Base-by-base conservation (phyloP, 192 early-diverging fungal genomes). In the Phlyctochytrium bullatum region DNA sequence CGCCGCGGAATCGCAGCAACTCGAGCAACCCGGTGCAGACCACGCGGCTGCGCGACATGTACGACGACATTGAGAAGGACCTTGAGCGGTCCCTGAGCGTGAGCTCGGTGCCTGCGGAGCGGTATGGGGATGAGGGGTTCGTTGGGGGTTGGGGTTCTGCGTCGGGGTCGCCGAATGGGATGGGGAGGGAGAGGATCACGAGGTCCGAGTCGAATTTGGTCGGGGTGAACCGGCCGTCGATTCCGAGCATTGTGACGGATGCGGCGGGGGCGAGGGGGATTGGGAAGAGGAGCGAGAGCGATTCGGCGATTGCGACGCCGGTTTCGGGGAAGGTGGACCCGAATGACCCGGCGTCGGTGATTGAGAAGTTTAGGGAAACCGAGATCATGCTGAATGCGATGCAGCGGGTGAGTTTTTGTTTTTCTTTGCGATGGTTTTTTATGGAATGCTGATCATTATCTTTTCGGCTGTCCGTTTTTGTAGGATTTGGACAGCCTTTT, bases 331-430 rank as follows among this genome's bases (percentile, higher is more conserved):
- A 30, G 27, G 6, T 57, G 12, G 54, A 57, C 27, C 27, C 52
- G 25, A 30, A 30, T 23, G 69, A 71, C 34, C 52, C 40, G 20
- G 54, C 52, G 1, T 36, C 64, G 2, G 71, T 36, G 34, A 35
- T 72, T 33, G 71, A 72, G 14, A 71, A 61, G 66, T 72, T 60
- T 51, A 71, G 57, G 71, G 71, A 72, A 34, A 66, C 57, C 17
- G 71, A 72, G 59, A 10, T 30, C 4, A 67, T 72, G 71, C 36
- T 72, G 66, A 61, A 36, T n/a, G 66, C 27, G 17, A 72, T 72
- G 71, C 71, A 72, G 29, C 20, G 58, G 65, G 71, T 72, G 24
- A 61, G 71, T 61, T 20, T 40, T 28, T 62, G 59, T 54, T 24
- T 63, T 3, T 23, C 63, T 23, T 52, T 50, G 3, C 10, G 50